phyloP scores from a whole-genome alignment of 2,329 filamentous ascomycete genomes.

The Ophiostoma australiae region DNA sequence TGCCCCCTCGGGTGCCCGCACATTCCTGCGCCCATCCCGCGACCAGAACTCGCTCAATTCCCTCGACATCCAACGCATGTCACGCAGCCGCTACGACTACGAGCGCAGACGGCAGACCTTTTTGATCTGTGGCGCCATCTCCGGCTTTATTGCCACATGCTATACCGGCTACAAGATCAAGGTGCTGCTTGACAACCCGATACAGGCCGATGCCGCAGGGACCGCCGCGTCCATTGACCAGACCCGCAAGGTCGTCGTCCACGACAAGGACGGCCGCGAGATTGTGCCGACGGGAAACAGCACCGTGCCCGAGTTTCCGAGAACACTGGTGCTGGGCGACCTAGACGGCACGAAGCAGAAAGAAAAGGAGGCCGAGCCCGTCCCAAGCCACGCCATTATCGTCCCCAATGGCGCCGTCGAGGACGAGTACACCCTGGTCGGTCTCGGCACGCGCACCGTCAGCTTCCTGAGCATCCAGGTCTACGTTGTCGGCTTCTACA shows the following conservation, averaged over 20 bases:
- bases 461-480: slow-evolving; percentile 87
- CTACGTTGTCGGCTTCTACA: slow-evolving; percentile 90
- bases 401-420: slow-evolving; percentile 19
- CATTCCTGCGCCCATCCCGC: slow-evolving; percentile 34
- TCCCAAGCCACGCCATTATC: neutral
- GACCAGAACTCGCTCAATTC: slow-evolving; percentile 38
- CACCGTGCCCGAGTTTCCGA: slow-evolving; percentile 74
- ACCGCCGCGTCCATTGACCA: slow-evolving; percentile 38
- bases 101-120: slow-evolving; percentile 49
- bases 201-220: slow-evolving; percentile 42
- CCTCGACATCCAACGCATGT: slow-evolving; percentile 48
- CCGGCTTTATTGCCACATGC: slow-evolving; percentile 46
- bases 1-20: slow-evolving; percentile 29
- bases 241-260: slow-evolving; percentile 55
- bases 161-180: slow-evolving; percentile 52
- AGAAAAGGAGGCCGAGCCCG: neutral
- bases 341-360: neutral
- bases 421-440: slow-evolving; percentile 79
- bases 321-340: slow-evolving; percentile 58
- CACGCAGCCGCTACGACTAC: slow-evolving; percentile 45
- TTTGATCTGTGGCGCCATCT: slow-evolving; percentile 46
- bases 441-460: slow-evolving; percentile 81
- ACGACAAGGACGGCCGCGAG: slow-evolving; percentile 65
- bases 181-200: slow-evolving; percentile 33
- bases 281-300: slow-evolving; percentile 76